Evolutionary conservation across 2,329 filamentous ascomycete species (phyloP).

Genomic region (Fusarium virguliforme): DNA sequence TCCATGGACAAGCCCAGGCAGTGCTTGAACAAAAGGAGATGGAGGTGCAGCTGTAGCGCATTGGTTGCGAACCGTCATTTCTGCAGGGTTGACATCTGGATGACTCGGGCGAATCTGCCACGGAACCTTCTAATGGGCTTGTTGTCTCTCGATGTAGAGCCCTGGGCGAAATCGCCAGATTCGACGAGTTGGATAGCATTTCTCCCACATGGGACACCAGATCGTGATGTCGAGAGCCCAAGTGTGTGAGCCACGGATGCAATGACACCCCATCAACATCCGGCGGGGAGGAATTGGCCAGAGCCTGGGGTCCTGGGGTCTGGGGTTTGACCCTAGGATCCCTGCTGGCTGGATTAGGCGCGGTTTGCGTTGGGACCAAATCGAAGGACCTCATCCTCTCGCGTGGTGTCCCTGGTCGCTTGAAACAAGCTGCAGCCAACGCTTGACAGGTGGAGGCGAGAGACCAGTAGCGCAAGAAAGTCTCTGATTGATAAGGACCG

Average conservation of each 20-base stretch:
- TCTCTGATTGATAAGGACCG: slow-evolving; percentile 29
- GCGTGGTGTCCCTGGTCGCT: slow-evolving; percentile 29
- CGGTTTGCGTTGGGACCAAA: slow-evolving; percentile 28
- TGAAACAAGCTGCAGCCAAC: slow-evolving; percentile 23
- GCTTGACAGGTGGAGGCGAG: slow-evolving; percentile 26
- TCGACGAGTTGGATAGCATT: slow-evolving; percentile 4
- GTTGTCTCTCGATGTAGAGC: background rate
- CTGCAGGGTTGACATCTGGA: slow-evolving; percentile 30
- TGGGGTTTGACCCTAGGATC: slow-evolving; percentile 28
- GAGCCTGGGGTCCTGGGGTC: slow-evolving; percentile 36
- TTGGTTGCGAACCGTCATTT: slow-evolving; percentile 37
- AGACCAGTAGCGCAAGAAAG: slow-evolving; percentile 11
- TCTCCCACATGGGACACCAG: slow-evolving; percentile 23
- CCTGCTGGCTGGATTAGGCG: slow-evolving; percentile 30
- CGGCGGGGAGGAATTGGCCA: slow-evolving; percentile 24
- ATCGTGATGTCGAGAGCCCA: slow-evolving; percentile 24
- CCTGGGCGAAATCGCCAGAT: slow-evolving; percentile 1
- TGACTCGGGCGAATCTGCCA: slow-evolving; percentile 20
- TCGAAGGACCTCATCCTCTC: slow-evolving; percentile 27
- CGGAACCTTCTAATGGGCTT: slow-evolving; percentile 9
- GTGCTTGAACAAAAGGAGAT: slow-evolving; percentile 32
- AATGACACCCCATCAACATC: slow-evolving; percentile 32
- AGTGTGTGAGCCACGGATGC: slow-evolving; percentile 23
- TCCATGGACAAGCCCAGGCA: slow-evolving; percentile 37
- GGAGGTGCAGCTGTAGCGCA: slow-evolving; percentile 40